These are phyloP conservation scores for Amaranthus cruentus DNA, from an alignment of 148 eudicot genomes.

Conservation along the genomic window DNA sequence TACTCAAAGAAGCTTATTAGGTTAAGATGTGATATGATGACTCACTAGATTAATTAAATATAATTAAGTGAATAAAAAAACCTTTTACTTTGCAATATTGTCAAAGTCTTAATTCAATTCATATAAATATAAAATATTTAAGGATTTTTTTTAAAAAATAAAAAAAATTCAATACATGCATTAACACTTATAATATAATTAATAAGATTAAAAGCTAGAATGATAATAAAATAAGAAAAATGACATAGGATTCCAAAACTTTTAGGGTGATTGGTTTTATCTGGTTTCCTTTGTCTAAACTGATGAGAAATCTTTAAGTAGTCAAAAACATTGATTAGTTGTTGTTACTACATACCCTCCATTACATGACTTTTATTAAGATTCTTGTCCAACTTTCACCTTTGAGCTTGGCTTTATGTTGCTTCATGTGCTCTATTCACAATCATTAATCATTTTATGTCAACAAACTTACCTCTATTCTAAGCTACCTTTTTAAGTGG, in stretches of 20 bases:
- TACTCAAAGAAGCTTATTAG: too few species aligned
- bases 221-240: background rate
- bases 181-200: too few species aligned
- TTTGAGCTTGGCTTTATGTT: slow-evolving; percentile 25
- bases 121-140: too few species aligned
- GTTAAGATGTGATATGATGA: too few species aligned
- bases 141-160: too few species aligned
- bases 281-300: slow-evolving; percentile 17
- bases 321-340: slow-evolving; percentile 25
- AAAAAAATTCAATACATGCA: too few species aligned
- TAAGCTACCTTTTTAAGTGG: slow-evolving; percentile 16
- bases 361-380: slow-evolving; percentile 34
- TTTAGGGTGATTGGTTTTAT: slow-evolving; percentile 14
- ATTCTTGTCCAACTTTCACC: slow-evolving; percentile 28
- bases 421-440: slow-evolving; percentile 34
- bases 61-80: too few species aligned
- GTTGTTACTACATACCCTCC: slow-evolving; percentile 28
- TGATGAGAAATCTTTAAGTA: slow-evolving; percentile 14
- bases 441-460: slow-evolving; percentile 17
- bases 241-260: slow-evolving; percentile 35
- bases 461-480: slow-evolving; percentile 19
- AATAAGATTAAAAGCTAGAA: background rate
- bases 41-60: too few species aligned
- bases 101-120: too few species aligned
- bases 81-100: too few species aligned